Conservation (phyloP, 2,329 filamentous ascomycete species). For the Pseudogymnoascus sp. region DNA sequence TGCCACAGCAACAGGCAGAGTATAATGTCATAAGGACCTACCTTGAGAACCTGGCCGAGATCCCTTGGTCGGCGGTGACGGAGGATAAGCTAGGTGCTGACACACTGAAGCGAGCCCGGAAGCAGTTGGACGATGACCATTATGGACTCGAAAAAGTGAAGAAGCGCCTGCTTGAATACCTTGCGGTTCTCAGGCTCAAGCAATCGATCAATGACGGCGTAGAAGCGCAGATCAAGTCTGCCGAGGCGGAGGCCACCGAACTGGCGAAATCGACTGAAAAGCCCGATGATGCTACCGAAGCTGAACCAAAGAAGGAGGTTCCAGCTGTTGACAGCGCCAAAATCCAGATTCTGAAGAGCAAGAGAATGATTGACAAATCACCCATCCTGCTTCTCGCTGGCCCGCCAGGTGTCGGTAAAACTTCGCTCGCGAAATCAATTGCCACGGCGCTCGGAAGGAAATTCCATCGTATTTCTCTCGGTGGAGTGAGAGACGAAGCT, state of each 20-base stretch:
- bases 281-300: constrained; percentile 32
- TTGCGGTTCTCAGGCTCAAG: constrained; percentile 93
- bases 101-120: constrained; percentile 71
- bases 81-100: constrained; percentile 79
- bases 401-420: constrained; percentile 93
- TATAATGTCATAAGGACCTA: constrained; percentile 92
- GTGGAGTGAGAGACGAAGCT: constrained; percentile 91
- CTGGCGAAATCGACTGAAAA: constrained; percentile 18
- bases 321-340: constrained; percentile 50
- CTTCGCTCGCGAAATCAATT: constrained; percentile 86
- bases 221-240: constrained; percentile 67
- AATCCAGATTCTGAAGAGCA: constrained; percentile 69
- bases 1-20: constrained; percentile 93
- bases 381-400: constrained; percentile 91
- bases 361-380: constrained; percentile 87
- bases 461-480: constrained; percentile 94
- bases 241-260: constrained; percentile 40
- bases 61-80: constrained; percentile 82
- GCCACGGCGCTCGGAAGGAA: constrained; percentile 88
- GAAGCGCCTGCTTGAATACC: constrained; percentile 88
- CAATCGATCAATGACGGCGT: constrained; percentile 81
- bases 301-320: constrained; percentile 28
- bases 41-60: constrained; percentile 86
- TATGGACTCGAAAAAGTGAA: constrained; percentile 97
- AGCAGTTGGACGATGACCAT: constrained; percentile 92